These are phyloP conservation scores for Cytospora piceae DNA, from an alignment of 2,329 filamentous ascomycete species.

Conservation along the genomic window DNA sequence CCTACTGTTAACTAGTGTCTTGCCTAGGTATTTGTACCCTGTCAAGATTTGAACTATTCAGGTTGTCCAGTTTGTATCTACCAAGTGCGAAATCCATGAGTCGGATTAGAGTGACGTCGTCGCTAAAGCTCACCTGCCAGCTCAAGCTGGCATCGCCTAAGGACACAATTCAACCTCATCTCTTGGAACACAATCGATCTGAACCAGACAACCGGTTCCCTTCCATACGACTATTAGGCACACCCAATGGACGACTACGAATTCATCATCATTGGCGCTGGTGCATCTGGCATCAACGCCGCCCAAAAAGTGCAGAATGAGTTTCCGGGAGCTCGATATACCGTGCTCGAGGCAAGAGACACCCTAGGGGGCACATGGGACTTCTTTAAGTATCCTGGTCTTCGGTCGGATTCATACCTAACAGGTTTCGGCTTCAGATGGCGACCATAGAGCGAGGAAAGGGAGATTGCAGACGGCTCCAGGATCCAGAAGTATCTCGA, in stretches of 20 bases:
- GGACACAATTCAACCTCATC: too few species aligned
- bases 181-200: too few species aligned
- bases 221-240: background rate
- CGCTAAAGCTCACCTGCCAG: too few species aligned
- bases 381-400: slow-evolving; percentile 76
- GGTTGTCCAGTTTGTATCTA: too few species aligned
- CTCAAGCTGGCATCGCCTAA: too few species aligned
- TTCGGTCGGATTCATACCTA: slow-evolving; percentile 68
- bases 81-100: too few species aligned
- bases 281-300: slow-evolving; percentile 74
- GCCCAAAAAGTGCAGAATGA: slow-evolving; percentile 66
- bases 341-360: slow-evolving; percentile 69
- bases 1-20: too few species aligned
- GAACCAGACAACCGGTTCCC: too few species aligned
- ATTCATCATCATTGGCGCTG: slow-evolving; percentile 70
- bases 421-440: slow-evolving; percentile 69
- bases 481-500: slow-evolving; percentile 59
- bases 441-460: slow-evolving; percentile 67
- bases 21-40: too few species aligned
- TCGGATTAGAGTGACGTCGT: too few species aligned
- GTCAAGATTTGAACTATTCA: too few species aligned
- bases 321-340: slow-evolving; percentile 60
- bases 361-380: slow-evolving; percentile 78
- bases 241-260: slow-evolving; percentile 43
- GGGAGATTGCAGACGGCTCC: slow-evolving; percentile 55